Evolutionary conservation across 495 filamentous ascomycete species (phyloP), one percentile per base, ranked within the genome.

Genomic region (Neurospora sp.): DNA sequence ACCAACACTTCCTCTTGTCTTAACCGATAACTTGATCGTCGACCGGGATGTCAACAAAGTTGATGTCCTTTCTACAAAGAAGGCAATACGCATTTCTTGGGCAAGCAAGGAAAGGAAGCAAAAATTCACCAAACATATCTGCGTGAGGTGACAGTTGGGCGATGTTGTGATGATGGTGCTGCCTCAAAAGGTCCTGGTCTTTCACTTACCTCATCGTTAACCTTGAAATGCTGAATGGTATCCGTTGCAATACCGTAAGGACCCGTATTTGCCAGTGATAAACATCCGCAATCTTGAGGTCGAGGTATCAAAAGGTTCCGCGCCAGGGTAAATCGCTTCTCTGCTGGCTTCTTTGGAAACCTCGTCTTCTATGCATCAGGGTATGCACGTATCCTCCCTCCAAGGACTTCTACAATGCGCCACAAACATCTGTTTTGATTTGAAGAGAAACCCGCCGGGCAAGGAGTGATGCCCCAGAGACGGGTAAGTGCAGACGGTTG

Each of bases 351-450:
- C 74, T 66, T 41, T 71, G 73, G 74, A 74, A 72, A 70, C 73
- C 73, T 78, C 77, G 78, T 77, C 75, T 80, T 79, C 79, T 76
- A 80, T 78, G 80, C 77, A 78, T 78, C 71, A 75, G 66, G 54
- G 41, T 73, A 80, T 82, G 80, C 80, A 79, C 69, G 75, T 75
- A 80, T 74, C 80, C 79, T 79, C 71, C 76, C 74, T 70, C 75
- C 75, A 77, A 77, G 77, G 74, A 39, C 74, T 76, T 76, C 71
- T 74, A 75, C 62, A 70, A 76, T 73, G 71, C 76, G 78, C 74
- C 76, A 77, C 80, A 78, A 77, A 76, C 77, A 77, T 74, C 73
- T 74, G 72, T 72, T 75, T 77, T 75, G 74, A 76, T 75, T 72
- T 79, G 75, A 79, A 70, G 71, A 77, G 70, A 73, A 72, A 77